Base-by-base conservation (phyloP, 2,329 filamentous ascomycete species). In the Paraphaeosphaeria sporulosa region DNA sequence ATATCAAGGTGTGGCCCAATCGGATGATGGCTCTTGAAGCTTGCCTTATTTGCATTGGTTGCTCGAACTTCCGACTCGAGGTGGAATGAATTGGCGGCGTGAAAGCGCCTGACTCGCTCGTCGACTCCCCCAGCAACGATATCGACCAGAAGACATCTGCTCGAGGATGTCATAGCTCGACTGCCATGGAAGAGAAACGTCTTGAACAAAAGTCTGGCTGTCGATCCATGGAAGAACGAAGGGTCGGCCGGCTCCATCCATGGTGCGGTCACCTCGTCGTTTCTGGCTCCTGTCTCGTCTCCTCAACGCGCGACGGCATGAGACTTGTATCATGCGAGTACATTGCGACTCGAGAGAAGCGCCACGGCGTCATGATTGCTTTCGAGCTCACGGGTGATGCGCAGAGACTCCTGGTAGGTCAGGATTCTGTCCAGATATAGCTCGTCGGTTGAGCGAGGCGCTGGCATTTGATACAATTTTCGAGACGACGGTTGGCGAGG, bases 271-370 rank as follows among this genome's bases (percentile, higher is more conserved):
- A n/a, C n/a, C n/a, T n/a, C n/a, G n/a, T n/a, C n/a, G n/a, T n/a
- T n/a, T n/a, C n/a, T n/a, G n/a, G n/a, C n/a, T n/a, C n/a, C n/a
- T n/a, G n/a, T 76, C 86, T 98, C 17, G 94, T 96, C 38, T 96
- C 91, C 9, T 97, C 92, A 3, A 98, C 92, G n/a, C 90, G 95
- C 53, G 95, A 98, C 76, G 95, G 95, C 73, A 98, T 99, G 95
- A 99, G 98, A 78, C 85, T 99, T 32, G 95, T 98, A 34, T 96
- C 93, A 0, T 98, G 97, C 80, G 94, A 99, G 79, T 99, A 98
- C 82, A 97, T 99, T 67, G 94, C 94, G 27, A 93, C 92, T 3
- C 94, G 98, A 76, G 87, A 92, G 69, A 89, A 96, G 74, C 90
- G 93, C 54, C 93, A 98, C 75, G 95, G 95, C 60, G 90, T 93